These are phyloP conservation scores for Colletotrichum acutatum DNA, from an alignment of 2,329 filamentous ascomycete genomes.

Conservation along the genomic window DNA sequence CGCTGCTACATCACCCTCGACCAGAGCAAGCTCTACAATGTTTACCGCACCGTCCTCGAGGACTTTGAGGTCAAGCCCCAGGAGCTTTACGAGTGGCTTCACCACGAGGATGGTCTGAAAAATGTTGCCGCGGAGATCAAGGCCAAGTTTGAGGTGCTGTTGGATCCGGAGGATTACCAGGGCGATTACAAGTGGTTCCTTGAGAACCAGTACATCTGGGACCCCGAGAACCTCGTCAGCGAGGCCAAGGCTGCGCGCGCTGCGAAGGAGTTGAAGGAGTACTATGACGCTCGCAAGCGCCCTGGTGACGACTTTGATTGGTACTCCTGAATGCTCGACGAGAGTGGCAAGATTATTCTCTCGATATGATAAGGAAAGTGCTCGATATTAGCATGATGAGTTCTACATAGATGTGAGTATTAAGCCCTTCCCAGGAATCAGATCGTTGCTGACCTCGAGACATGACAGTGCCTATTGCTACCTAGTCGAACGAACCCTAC, in stretches of 20 bases:
- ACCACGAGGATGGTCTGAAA: not conserved
- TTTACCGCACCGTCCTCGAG: not conserved
- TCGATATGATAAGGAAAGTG: not conserved
- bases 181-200: not conserved
- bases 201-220: not conserved
- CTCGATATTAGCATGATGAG: not conserved
- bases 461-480: not conserved
- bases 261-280: not conserved
- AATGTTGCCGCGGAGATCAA: not conserved
- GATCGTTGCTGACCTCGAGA: not conserved
- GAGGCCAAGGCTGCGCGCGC: not conserved
- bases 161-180: not conserved
- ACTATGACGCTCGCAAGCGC: not conserved
- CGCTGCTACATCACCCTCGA: not conserved
- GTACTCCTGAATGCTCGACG: not conserved
- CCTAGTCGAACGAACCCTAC: not conserved
- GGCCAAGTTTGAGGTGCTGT: not conserved
- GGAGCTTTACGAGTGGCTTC: not conserved
- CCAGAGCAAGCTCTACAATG: not conserved
- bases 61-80: not conserved
- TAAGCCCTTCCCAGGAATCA: no score
- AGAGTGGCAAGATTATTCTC: not conserved
- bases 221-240: not conserved
- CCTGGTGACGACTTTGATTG: not conserved
- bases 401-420: not conserved